A percentile compares a stretch with the other conserved stretches of the same genome.
These are phyloP conservation scores for Iberis pinnata DNA, from an alignment of 345 rosid genomes.

Conservation along the genomic window DNA sequence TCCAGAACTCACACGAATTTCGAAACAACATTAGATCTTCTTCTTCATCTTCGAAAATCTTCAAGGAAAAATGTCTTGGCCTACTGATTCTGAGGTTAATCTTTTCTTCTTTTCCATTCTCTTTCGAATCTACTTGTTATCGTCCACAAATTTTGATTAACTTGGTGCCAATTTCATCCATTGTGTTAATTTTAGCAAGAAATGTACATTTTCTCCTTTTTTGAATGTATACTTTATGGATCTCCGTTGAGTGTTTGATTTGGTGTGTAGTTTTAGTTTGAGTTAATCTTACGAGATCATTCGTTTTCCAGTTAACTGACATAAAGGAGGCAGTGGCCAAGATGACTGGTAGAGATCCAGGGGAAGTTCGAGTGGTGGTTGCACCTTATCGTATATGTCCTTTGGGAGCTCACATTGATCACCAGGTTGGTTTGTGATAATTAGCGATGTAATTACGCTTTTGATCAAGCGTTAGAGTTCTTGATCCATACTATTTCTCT, in stretches of 20 bases:
- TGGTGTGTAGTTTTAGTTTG: neutral
- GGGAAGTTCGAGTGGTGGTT: constrained; percentile 60
- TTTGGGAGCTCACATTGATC: constrained; percentile 94
- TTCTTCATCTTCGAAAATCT: constrained; percentile 16
- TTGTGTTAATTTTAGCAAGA: neutral
- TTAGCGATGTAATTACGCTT: neutral
- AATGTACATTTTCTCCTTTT: neutral
- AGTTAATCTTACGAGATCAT: constrained; percentile 7
- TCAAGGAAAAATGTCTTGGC: constrained; percentile 33
- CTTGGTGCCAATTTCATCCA: neutral
- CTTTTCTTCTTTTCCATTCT: neutral
- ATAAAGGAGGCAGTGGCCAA: constrained; percentile 40
- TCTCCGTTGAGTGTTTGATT: neutral
- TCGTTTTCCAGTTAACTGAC: constrained; percentile 36
- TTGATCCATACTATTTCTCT: neutral
- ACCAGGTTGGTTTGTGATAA: constrained; percentile 48
- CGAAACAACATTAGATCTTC: neutral
- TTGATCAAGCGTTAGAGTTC: constrained; percentile 8
- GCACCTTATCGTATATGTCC: constrained; percentile 95
- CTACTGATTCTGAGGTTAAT: constrained; percentile 32
- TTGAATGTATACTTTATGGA: too few relatives aligned
- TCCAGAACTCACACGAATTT: neutral
- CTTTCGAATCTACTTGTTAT: constrained; percentile 3
- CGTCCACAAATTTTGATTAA: neutral
- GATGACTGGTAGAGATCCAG: constrained; percentile 50